Conservation (phyloP, 768 basidiomycete species). For the Cyclocybe cylindracea region DNA sequence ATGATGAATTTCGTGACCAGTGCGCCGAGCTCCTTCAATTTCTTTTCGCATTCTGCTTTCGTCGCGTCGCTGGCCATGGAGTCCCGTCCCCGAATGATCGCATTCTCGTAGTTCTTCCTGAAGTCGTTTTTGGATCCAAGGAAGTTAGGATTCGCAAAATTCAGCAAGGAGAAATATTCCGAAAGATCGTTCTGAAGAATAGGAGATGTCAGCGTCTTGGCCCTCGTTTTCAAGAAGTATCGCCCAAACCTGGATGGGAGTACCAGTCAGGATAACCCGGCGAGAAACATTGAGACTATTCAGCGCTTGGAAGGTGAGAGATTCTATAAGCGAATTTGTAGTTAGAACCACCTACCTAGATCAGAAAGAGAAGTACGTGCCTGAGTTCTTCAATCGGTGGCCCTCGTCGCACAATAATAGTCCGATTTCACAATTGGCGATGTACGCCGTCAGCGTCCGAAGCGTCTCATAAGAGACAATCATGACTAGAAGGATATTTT, state of each 20-base stretch:
- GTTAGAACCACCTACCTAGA: too few species aligned
- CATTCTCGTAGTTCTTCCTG: constrained; percentile 92
- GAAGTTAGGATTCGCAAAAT: constrained; percentile 91
- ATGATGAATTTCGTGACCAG: constrained; percentile 95
- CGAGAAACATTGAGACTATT: constrained; percentile 83
- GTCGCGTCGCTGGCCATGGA: constrained; percentile 78
- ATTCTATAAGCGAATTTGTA: constrained; percentile 49
- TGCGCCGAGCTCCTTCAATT: constrained; percentile 86
- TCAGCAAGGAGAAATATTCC: constrained; percentile 92
- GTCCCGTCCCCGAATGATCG: constrained; percentile 89
- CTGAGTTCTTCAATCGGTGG: constrained; percentile 94
- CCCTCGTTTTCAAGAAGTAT: background rate
- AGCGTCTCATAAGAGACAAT: constrained; percentile 98
- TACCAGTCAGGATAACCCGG: constrained; percentile 92
- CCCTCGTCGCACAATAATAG: constrained; percentile 97
- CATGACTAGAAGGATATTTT: constrained; percentile 68
- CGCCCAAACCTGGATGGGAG: constrained; percentile 76
- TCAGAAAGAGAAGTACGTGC: constrained; percentile 34
- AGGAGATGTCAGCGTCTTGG: background rate
- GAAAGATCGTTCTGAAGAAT: constrained; percentile 79
- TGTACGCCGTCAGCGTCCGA: constrained; percentile 73
- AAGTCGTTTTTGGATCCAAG: constrained; percentile 89
- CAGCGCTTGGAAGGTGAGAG: constrained; percentile 83
- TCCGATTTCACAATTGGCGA: constrained; percentile 83
- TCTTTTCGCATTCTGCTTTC: constrained; percentile 83